These are phyloP conservation scores for Colletotrichum siamense DNA, from an alignment of 2,329 filamentous ascomycete species.

Conservation along the genomic window DNA sequence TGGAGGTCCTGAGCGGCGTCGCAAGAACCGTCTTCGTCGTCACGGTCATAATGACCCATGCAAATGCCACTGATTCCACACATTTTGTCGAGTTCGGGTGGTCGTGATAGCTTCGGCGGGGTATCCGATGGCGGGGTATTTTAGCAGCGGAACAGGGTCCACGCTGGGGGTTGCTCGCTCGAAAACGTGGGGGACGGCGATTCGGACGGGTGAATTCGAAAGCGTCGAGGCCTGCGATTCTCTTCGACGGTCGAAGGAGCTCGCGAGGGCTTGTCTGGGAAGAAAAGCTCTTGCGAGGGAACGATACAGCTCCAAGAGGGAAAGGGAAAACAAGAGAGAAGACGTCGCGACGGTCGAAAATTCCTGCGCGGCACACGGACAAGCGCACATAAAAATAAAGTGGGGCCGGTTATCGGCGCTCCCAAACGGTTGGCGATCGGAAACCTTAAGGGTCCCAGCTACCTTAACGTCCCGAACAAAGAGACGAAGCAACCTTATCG, in stretches of 20 bases:
- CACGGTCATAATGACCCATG: constrained; percentile 8
- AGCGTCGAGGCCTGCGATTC: too few relatives aligned
- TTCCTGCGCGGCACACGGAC: neutral
- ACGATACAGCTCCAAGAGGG: neutral
- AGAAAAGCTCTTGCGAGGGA: neutral
- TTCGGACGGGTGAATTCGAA: neutral
- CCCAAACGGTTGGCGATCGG: neutral
- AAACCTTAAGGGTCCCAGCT: constrained; percentile 4
- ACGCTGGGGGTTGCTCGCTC: neutral
- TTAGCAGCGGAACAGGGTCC: constrained; percentile 1
- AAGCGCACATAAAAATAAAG: neutral
- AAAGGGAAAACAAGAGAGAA: neutral
- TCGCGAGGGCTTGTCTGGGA: neutral
- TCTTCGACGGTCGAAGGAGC: neutral
- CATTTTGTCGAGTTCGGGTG: neutral
- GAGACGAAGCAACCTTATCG: neutral
- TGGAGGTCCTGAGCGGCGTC: constrained; percentile 69
- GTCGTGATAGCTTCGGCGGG: constrained; percentile 11
- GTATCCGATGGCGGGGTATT: constrained; percentile 14
- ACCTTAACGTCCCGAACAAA: neutral
- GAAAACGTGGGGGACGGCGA: neutral
- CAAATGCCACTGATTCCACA: constrained; percentile 14
- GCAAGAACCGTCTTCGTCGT: neutral
- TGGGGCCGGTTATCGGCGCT: constrained; percentile 6
- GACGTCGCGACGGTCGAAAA: constrained; percentile 6